Evolutionary conservation across 2,329 filamentous ascomycete species (phyloP), one percentile per base, ranked within the genome.

Genomic region (Aureobasidium lini): DNA sequence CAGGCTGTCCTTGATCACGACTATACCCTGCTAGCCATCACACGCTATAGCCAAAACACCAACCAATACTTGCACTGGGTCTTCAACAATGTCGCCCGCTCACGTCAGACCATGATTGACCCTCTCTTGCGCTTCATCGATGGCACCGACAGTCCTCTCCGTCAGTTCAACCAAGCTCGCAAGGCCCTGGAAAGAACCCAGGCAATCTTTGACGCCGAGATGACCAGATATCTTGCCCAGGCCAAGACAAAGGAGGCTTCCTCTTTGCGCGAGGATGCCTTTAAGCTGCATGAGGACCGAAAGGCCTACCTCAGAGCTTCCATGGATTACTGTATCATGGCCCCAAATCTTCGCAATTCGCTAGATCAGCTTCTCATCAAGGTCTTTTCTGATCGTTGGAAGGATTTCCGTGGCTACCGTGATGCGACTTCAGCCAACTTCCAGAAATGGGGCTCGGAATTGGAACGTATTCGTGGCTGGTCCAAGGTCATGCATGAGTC

Each of bases 191-290:
- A 96, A 61, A 78, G 84, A 48, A 80, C 89, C 0, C 94, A 99
- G 73, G 90, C 90, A 73, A 82, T 83, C 3, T 96, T 92, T 68
- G 94, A 99, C 71, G 82, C 83, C 58, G 84, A 89, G 3, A 81
- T 96, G 60, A 84, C 89, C 23, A 85, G 92, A 61, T 97, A 95
- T 69, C 82, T 91, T 5, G 79, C 83, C 3, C 91, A 96, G 73
- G 88, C 86, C 64, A 97, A 96, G 77, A 87, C 90, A 6, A 99
- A 97, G 74, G 94, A 99, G 73, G 84, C 93, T 0, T 96, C 91
- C 0, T 84, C 91, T 1, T 78, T 99, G 59, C 83, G 94, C 62
- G 94, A 99, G 72, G 94, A 99, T 73, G 94, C 94, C 0, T 99
- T 99, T 68, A 87, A 94, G 70, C 84, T 97, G 39, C 94, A 96